A percentile compares a stretch with the other conserved stretches of the same genome.
phyloP scores from a whole-genome alignment of 257 asterid species.

The Solanum tarijense region DNA sequence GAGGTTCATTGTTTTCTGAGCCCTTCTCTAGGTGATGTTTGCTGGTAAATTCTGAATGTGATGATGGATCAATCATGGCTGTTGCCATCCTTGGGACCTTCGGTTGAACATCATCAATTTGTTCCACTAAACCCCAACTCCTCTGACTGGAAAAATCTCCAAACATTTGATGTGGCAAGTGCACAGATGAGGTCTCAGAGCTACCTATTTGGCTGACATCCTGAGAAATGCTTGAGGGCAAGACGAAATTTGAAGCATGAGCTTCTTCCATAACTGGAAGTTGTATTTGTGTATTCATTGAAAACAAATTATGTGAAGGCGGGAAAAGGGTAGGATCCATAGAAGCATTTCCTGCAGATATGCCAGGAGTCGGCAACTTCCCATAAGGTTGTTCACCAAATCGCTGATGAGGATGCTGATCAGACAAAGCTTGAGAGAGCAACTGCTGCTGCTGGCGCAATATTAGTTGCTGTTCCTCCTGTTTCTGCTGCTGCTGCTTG shows the following conservation, averaged over 20 bases:
- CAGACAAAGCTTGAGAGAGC: constrained; percentile 60
- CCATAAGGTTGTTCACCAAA: constrained; percentile 41
- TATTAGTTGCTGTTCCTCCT: constrained; percentile 57
- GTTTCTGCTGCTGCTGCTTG: constrained; percentile 67
- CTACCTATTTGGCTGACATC: constrained; percentile 29
- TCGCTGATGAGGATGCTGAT: constrained; percentile 45
- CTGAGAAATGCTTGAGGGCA: constrained; percentile 37
- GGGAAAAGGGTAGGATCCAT: constrained; percentile 41
- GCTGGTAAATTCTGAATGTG: constrained; percentile 15
- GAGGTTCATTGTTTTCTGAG: constrained; percentile 20
- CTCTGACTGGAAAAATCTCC: constrained; percentile 21
- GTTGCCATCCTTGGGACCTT: constrained; percentile 8
- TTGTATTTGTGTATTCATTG: constrained; percentile 36
- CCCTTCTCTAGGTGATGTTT: constrained; percentile 13
- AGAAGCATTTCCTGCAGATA: constrained; percentile 36
- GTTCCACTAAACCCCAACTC: constrained; percentile 35
- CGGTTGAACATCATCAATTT: constrained; percentile 22
- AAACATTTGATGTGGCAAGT: constrained; percentile 42
- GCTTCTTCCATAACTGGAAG: constrained; percentile 28
- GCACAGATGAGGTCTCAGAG: constrained; percentile 31
- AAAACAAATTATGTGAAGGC: constrained; percentile 39
- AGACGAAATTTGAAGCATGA: constrained; percentile 22
- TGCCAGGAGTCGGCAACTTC: constrained; percentile 40
- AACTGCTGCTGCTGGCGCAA: constrained; percentile 75
- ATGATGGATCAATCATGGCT: constrained; percentile 16